Evolutionary conservation across 2,329 filamentous ascomycete genomes (phyloP), one percentile per base, ranked within the genome.

Genomic region (Ophiostoma sp.): DNA sequence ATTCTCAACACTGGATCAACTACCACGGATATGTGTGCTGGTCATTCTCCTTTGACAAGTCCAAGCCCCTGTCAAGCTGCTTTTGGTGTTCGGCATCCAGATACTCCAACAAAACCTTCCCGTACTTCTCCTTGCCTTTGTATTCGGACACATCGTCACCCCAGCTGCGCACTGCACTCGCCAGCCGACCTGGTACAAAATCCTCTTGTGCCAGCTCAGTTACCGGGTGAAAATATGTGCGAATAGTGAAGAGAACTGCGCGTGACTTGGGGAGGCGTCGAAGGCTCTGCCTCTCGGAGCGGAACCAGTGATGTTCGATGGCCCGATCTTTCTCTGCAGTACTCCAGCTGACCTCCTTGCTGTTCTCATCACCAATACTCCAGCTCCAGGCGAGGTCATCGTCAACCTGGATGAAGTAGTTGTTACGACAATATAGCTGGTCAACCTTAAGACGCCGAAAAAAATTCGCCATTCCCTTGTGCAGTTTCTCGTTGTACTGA

Each of bases 321-420:
- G 63, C 63, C 9, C 63, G 63, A 44, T 64, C 63, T 45, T 64
- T 64, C 63, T 64, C 63, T 8, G 63, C 63, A 18, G 63, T 64
- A 16, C 63, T 64, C 63, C 63, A 64, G 18, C 63, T 64, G 9
- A 27, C 63, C 63, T 64, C 41, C 7, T 44, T 41, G 42, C 63
- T 64, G 63, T 64, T 47, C 12, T 64, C 63, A 9, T 64, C 63
- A 6, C 63, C 63, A 8, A 64, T 64, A 11, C 63, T 64, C 63
- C 63, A 64, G 42, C 63, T 64, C 63, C 63, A 64, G 36, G 63
- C 63, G 4, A 64, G 42, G 8, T 64, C 63, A 5, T 64, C 63
- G 9, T 64, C 63, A 6, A 64, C 63, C 42, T 64, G 63, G 9
- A 64, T 64, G 63, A 64, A 64, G 42, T 64, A 64, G 42, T 64